Evolutionary conservation across 2,329 filamentous ascomycete genomes (phyloP).

Genomic region (Exophiala oligosperma): DNA sequence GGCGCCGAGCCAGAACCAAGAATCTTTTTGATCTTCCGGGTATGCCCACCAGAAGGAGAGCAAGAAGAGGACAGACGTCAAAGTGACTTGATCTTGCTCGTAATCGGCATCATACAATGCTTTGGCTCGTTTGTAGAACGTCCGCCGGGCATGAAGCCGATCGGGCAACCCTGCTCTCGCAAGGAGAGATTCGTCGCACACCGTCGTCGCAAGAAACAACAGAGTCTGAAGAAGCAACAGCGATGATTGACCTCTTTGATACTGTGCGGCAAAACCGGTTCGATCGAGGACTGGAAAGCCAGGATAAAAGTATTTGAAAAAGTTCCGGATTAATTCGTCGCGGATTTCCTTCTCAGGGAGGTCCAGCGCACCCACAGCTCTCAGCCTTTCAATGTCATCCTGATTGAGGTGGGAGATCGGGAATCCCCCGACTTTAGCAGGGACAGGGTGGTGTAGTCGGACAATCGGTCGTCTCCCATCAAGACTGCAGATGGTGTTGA

Average conservation of each 20-base stretch:
- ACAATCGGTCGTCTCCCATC: neutral
- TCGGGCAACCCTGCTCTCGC: slow-evolving; percentile 25
- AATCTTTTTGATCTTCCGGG: slow-evolving; percentile 32
- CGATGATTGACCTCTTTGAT: slow-evolving; percentile 22
- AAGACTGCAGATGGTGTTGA: slow-evolving; percentile 18
- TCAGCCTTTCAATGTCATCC: neutral
- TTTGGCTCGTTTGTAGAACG: slow-evolving; percentile 32
- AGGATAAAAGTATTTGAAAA: slow-evolving; percentile 27
- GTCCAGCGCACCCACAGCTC: slow-evolving; percentile 24
- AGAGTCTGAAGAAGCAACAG: slow-evolving; percentile 30
- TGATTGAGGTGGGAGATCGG: neutral
- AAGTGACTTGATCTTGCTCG: slow-evolving; percentile 29
- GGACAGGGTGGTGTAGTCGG: neutral
- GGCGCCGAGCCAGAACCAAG: slow-evolving; percentile 32
- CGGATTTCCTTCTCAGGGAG: slow-evolving; percentile 18
- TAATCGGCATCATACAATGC: slow-evolving; percentile 32
- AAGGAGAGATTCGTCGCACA: slow-evolving; percentile 28
- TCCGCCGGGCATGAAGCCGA: slow-evolving; percentile 29
- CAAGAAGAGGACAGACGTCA: slow-evolving; percentile 26
- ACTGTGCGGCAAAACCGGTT: slow-evolving; percentile 19
- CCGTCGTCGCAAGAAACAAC: slow-evolving; percentile 25
- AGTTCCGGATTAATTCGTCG: slow-evolving; percentile 26
- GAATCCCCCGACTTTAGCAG: neutral
- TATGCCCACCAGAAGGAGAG: slow-evolving; percentile 31
- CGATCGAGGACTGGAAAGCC: slow-evolving; percentile 29